These are phyloP conservation scores for Kodamaea plutei DNA, from an alignment of 1,139 yeast species.

Conservation along the genomic window DNA sequence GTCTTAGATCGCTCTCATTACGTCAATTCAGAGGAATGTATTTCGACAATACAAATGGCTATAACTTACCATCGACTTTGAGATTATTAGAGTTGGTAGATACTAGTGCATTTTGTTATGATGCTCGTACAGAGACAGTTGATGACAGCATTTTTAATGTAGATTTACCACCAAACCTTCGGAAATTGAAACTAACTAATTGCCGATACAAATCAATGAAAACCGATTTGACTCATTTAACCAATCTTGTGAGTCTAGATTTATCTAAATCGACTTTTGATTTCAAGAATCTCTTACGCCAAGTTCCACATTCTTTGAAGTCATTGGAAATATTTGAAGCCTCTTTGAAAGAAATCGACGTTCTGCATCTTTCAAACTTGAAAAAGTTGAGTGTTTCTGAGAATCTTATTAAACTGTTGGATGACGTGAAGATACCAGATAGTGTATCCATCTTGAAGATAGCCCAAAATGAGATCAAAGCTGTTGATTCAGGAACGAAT, in stretches of 20 bases:
- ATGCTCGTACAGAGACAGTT: neutral
- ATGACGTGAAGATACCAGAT: neutral
- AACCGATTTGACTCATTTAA: neutral
- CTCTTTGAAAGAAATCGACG: neutral
- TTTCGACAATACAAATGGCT: neutral
- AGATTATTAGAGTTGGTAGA: slow-evolving; percentile 1
- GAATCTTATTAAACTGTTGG: neutral
- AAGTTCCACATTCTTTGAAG: neutral
- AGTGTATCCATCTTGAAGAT: neutral
- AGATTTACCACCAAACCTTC: slow-evolving; percentile 1
- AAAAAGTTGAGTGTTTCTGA: slow-evolving; percentile 1
- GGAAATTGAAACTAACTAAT: neutral
- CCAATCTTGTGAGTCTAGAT: neutral
- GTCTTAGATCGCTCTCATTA: neutral
- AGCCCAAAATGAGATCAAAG: neutral
- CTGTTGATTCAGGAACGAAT: slow-evolving; percentile 1
- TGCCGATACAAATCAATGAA: slow-evolving; percentile 1
- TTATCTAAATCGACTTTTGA: slow-evolving; percentile 1
- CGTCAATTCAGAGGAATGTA: neutral
- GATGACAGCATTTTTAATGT: neutral
- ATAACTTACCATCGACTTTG: neutral
- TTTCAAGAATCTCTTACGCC: neutral
- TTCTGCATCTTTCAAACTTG: slow-evolving; percentile 1
- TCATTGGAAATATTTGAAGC: neutral
- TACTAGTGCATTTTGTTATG: neutral